These are phyloP conservation scores for Arachis monticola DNA, from an alignment of 331 rosid species.

Conservation along the genomic window DNA sequence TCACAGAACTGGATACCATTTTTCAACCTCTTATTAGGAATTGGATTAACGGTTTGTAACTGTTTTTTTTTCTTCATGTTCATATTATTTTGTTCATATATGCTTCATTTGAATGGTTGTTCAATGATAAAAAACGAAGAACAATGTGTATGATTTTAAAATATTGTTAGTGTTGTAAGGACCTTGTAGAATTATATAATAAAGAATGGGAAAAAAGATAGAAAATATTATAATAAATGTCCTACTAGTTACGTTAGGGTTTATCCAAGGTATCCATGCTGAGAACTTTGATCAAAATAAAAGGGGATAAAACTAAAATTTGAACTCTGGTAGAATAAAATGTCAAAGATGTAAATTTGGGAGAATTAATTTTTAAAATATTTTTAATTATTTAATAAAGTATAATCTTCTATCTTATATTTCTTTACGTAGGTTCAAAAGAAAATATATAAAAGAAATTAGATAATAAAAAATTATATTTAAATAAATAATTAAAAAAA, in stretches of 20 bases:
- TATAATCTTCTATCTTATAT: too few species aligned
- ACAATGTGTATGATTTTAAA: background rate
- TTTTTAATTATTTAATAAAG: too few species aligned
- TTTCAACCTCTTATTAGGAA: constrained; percentile 64
- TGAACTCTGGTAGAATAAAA: background rate
- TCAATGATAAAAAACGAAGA: background rate
- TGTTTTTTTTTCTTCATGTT: background rate
- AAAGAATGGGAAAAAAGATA: background rate
- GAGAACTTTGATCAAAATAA: background rate
- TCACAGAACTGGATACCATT: constrained; percentile 70
- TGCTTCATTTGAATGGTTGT: background rate
- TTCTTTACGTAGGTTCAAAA: too few species aligned
- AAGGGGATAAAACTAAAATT: background rate
- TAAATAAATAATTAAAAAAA: too few species aligned
- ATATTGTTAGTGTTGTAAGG: too few species aligned
- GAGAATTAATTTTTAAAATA: too few species aligned
- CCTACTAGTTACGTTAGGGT: background rate
- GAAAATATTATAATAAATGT: background rate
- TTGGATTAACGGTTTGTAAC: constrained; percentile 70
- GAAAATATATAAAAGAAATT: too few species aligned
- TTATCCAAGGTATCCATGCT: background rate
- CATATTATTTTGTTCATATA: too few species aligned
- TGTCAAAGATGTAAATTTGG: background rate
- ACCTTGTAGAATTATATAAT: background rate
- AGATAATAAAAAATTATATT: too few species aligned